Conservation (phyloP, 148 eudicot genomes). For the Fagopyrum homotropicum region DNA sequence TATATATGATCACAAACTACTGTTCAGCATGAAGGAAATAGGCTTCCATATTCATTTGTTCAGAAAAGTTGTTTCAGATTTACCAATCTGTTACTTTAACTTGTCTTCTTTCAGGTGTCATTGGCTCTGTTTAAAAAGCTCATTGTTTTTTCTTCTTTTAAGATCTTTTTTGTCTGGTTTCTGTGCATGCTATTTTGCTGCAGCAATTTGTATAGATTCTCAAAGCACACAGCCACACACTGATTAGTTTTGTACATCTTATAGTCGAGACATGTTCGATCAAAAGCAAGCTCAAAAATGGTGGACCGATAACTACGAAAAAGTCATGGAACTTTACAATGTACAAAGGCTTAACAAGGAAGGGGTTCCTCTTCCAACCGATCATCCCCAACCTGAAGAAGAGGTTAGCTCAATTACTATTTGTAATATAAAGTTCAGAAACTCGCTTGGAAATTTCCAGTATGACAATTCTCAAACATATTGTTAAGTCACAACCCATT, state of each 20-base stretch:
- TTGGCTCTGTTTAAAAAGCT: not conserved
- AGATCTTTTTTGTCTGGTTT: not conserved
- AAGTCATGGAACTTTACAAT: conserved; percentile 88
- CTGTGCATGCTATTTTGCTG: not conserved
- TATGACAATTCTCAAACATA: not conserved
- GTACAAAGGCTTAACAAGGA: conserved; percentile 84
- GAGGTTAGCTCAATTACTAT: conserved; percentile 5
- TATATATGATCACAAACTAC: not conserved
- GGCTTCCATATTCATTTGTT: conserved; percentile 5
- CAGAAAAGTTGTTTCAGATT: not conserved
- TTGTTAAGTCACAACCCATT: too few relatives aligned
- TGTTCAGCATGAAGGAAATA: conserved; percentile 8
- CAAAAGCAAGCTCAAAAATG: conserved; percentile 97
- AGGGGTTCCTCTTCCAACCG: conserved; percentile 74
- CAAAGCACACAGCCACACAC: too few relatives aligned
- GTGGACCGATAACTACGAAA: conserved; percentile 96
- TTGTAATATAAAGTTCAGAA: not conserved
- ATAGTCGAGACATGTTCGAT: conserved; percentile 86
- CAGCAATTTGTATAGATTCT: not conserved
- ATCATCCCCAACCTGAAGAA: conserved; percentile 56
- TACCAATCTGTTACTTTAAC: not conserved
- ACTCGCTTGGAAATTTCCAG: not conserved
- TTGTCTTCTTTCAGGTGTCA: conserved; percentile 6
- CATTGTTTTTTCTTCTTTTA: not conserved
- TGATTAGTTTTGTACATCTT: conserved; percentile 20